phyloP scores from a whole-genome alignment of 176 grass and related monocot genomes.

The Triticum turgidum region DNA sequence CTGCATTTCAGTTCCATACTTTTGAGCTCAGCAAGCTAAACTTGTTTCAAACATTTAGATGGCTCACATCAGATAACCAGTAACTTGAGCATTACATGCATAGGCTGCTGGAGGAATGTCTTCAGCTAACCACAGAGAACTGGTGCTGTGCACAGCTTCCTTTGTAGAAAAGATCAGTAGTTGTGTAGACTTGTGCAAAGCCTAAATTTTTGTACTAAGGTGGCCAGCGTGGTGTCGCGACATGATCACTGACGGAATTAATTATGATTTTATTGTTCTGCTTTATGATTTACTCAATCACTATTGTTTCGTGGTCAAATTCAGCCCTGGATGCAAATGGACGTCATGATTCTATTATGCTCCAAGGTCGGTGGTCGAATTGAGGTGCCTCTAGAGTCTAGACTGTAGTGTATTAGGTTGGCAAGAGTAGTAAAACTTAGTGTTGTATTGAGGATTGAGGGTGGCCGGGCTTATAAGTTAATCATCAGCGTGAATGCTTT shows the following conservation, averaged over 20 bases:
- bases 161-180: background rate
- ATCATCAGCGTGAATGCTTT: too few relatives aligned
- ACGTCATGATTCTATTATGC: too few relatives aligned
- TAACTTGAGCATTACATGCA: background rate
- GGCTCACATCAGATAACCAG: background rate
- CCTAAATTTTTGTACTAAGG: background rate
- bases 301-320: too few relatives aligned
- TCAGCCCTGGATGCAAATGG: too few relatives aligned
- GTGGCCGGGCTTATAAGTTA: too few relatives aligned
- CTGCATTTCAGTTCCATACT: too few relatives aligned
- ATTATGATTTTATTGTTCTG: background rate
- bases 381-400: too few relatives aligned
- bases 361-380: too few relatives aligned
- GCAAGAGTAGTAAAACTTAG: too few relatives aligned
- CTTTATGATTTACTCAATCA: too few relatives aligned
- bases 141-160: background rate
- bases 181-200: background rate
- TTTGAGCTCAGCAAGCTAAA: background rate
- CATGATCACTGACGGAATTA: background rate
- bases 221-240: background rate
- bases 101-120: background rate
- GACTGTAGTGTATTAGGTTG: too few relatives aligned
- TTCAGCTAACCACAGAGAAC: background rate
- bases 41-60: background rate
- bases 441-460: too few relatives aligned